Evolutionary conservation across 176 grass and related monocot genomes (phyloP).

Genomic region (Musa schizocarpa): DNA sequence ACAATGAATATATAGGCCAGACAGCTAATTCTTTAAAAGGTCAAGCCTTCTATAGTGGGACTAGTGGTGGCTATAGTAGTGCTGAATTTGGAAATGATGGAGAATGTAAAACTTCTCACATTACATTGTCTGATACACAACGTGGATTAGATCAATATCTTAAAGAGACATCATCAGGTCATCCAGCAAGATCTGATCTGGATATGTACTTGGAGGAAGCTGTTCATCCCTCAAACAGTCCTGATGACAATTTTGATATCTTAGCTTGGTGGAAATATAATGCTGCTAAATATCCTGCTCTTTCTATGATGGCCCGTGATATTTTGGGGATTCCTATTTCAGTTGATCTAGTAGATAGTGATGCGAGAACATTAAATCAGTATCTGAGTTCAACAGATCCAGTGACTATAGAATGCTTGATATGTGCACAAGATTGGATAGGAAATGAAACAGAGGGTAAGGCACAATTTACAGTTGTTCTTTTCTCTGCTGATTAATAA

Average conservation of each 20-base stretch:
- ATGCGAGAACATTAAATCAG: conserved; percentile 75
- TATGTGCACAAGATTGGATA: conserved; percentile 95
- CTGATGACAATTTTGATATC: conserved; percentile 81
- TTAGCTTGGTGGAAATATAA: conserved; percentile 93
- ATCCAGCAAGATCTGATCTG: conserved; percentile 81
- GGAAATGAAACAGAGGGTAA: conserved; percentile 64
- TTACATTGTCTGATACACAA: conserved; percentile 89
- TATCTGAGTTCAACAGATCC: conserved; percentile 84
- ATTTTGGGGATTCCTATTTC: conserved; percentile 85
- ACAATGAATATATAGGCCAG: conserved; percentile 70
- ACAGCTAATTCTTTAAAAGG: conserved; percentile 67
- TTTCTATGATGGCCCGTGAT: conserved; percentile 88
- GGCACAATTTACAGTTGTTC: not conserved
- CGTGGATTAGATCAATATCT: conserved; percentile 97
- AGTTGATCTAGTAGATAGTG: conserved; percentile 62
- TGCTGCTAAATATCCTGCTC: conserved; percentile 91
- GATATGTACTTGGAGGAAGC: conserved; percentile 96
- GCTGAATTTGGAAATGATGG: conserved; percentile 50
- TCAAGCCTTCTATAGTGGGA: conserved; percentile 59
- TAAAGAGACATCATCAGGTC: conserved; percentile 84
- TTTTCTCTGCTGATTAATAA: not conserved
- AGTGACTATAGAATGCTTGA: conserved; percentile 58
- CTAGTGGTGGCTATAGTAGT: conserved; percentile 38
- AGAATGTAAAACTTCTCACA: conserved; percentile 74
- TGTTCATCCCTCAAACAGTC: conserved; percentile 70